Evolutionary conservation across 2,329 filamentous ascomycete species (phyloP), one percentile per base, ranked within the genome.

Genomic region (Macroventuria anomochaeta): DNA sequence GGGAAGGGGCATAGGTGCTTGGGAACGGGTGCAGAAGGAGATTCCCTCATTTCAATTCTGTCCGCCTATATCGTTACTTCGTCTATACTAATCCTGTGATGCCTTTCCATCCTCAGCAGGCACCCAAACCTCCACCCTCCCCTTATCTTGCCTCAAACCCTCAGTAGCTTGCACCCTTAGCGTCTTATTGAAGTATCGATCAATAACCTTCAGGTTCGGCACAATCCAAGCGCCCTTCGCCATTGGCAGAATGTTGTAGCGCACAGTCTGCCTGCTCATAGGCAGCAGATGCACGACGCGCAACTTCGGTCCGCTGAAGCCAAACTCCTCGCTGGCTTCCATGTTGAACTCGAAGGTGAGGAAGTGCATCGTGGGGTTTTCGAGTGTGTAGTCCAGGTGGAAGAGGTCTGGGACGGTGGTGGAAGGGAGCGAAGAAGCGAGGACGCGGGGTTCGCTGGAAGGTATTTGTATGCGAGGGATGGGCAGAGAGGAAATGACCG

Each of bases 281-380:
- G 95, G 95, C 38, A 96, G 83, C 34, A 97, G 78, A 68, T 95
- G 91, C 46, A 97, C 65, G 1, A 88, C 88, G 11, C 86, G 87
- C 61, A 89, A 83, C 77, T 97, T 97, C 2, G 90, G 81, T 0
- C 95, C 95, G 7, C 90, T 92, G 74, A 99, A 97, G 0, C 92
- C 93, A 75, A 97, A 97, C 46, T 91, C 85, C 60, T 96, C 91
- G 70, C 86, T 93, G 2, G 92, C 89, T 64, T 99, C 93, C 92
- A 99, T 96, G 21, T 82, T 86, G 41, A 97, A 75, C 25, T 90
- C 92, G 76, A 99, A 99, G 0, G 93, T 96, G 42, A 99, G 83
- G 75, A 96, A 96, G 73, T 99, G 95, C 72, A 87, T 89, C 0
- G 93, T 97, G 0, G 93, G 90, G 71, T 99, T 99, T 76, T 99